Base-by-base conservation (phyloP, 805 yeast genomes). In the Grigorovia transvaalensis region DNA sequence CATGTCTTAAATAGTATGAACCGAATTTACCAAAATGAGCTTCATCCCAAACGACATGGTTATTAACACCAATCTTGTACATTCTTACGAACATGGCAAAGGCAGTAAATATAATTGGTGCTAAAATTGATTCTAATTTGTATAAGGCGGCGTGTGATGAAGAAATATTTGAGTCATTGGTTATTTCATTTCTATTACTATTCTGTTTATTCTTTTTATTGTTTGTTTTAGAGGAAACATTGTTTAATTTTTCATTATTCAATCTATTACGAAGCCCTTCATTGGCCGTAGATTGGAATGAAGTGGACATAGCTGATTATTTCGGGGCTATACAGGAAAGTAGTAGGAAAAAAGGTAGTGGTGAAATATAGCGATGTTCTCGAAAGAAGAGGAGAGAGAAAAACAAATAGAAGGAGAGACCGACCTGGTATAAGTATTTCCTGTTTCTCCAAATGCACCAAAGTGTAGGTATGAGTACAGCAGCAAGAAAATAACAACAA, bases 11-110 rank as follows among this genome's bases (percentile, higher is more conserved):
- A 66, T 86, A 86, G 63, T 85, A 82, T 4, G 91, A 82, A 44
- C 95, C 95, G 65, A 86, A 86, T 67, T 85, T 86, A 46, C 93
- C 95, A 64, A 86, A 86, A 73, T 86, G 95, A 7, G 95, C 93
- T 67, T 86, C 95, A 71, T 86, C 95, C 95, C 95, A 86, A 13
- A 84, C 83, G 49, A 86, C 91, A 50, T 73, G 74, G 47, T 77
- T 67, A 51, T 81, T 74, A 42, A 69, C 68, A 19, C 78, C 81
- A 47, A 86, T 81, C 43, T 76, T 74, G 60, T 81, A 75, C 55
- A 82, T 73, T 61, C 93, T 75, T 6, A 81, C 75, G 55, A 73
- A 78, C 30, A 77, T 67, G 4, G 85, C 74, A 2, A 76, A 35
- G 0, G 59, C 57, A 0, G 82, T 77, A 50, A 78, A 63, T 1